Percentiles rank a stretch among this genome's conserved stretches.
Evolutionary conservation across 495 filamentous ascomycete species (phyloP).

Genomic region (Podospora pseudocomata): DNA sequence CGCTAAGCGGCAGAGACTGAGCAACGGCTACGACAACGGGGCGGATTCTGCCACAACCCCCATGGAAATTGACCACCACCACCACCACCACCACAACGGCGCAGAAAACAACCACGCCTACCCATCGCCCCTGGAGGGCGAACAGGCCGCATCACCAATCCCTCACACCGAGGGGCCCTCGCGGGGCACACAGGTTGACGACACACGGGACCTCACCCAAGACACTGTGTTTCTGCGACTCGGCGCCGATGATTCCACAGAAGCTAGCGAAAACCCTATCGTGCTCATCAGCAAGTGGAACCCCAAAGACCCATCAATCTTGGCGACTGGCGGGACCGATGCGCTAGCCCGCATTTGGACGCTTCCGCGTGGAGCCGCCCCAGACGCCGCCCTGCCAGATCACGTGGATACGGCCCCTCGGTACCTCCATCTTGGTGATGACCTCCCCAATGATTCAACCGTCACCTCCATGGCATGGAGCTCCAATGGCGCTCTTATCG

Average conservation of each 20-base stretch:
- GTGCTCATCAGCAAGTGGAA: slow-evolving; percentile 74
- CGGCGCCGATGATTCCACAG: slow-evolving; percentile 54
- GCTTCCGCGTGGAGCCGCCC: slow-evolving; percentile 52
- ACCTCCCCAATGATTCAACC: slow-evolving; percentile 42
- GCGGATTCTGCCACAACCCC: slow-evolving; percentile 56
- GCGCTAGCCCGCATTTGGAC: slow-evolving; percentile 79
- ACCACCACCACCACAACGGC: slow-evolving; percentile 24
- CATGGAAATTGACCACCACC: slow-evolving; percentile 56
- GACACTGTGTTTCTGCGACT: slow-evolving; percentile 63
- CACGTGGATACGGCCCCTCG: slow-evolving; percentile 43
- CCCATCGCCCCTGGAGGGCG: slow-evolving; percentile 53
- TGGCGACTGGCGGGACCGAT: slow-evolving; percentile 71
- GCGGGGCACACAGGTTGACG: slow-evolving; percentile 70
- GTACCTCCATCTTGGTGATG: slow-evolving; percentile 44
- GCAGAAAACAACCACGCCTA: slow-evolving; percentile 54
- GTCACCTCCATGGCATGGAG: slow-evolving; percentile 72
- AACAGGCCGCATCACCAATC: slow-evolving; percentile 52
- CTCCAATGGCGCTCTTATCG: slow-evolving; percentile 59
- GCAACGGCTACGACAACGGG: slow-evolving; percentile 61
- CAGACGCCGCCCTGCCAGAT: slow-evolving; percentile 38
- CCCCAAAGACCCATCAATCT: slow-evolving; percentile 66
- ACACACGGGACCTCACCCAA: slow-evolving; percentile 56
- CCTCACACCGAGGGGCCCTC: slow-evolving; percentile 62
- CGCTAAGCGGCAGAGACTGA: slow-evolving; percentile 52
- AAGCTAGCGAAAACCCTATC: slow-evolving; percentile 48